A percentile compares a stretch with the other conserved stretches of the same genome.
phyloP scores from a whole-genome alignment of 2,329 filamentous ascomycete species.

The Emmonsiellopsis sp. region DNA sequence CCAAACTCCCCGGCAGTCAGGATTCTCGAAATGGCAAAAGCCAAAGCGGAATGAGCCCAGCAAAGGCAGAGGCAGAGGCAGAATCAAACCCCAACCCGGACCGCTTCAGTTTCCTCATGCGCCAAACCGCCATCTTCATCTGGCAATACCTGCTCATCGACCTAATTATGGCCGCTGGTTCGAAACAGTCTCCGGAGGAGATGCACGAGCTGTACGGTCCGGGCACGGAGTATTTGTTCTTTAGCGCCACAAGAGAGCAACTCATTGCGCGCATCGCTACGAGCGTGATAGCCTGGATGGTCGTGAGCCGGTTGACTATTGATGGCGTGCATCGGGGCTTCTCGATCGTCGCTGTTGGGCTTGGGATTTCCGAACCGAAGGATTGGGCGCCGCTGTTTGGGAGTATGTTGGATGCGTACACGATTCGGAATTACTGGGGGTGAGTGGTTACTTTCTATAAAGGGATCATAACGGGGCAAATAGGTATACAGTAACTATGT shows the following conservation, averaged over 20 bases:
- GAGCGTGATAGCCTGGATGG: constrained; percentile 2
- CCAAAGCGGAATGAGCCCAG: no score
- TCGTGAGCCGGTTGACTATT: background rate
- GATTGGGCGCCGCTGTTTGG: constrained; percentile 19
- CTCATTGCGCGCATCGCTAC: constrained; percentile 8
- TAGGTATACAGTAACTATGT: no score
- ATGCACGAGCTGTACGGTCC: constrained; percentile 1
- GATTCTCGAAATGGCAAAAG: no score
- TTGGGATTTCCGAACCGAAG: constrained; percentile 8
- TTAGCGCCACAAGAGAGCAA: constrained; percentile 7
- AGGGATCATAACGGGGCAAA: no score
- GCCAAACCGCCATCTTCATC: constrained; percentile 13
- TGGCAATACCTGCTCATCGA: constrained; percentile 17
- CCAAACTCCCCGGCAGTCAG: background rate
- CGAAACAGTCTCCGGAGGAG: background rate
- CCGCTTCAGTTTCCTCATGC: constrained; percentile 10
- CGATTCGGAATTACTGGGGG: constrained; percentile 21
- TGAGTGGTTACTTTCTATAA: constrained; percentile 7
- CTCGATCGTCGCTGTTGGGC: background rate
- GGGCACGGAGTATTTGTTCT: background rate
- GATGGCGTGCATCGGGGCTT: background rate
- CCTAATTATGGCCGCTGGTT: background rate
- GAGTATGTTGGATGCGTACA: constrained; percentile 16
- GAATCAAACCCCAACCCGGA: background rate
- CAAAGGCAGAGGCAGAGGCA: no score